Evolutionary conservation across 2,329 filamentous ascomycete species (phyloP), one percentile per base, ranked within the genome.

Genomic region (Verticillium alfalfae): DNA sequence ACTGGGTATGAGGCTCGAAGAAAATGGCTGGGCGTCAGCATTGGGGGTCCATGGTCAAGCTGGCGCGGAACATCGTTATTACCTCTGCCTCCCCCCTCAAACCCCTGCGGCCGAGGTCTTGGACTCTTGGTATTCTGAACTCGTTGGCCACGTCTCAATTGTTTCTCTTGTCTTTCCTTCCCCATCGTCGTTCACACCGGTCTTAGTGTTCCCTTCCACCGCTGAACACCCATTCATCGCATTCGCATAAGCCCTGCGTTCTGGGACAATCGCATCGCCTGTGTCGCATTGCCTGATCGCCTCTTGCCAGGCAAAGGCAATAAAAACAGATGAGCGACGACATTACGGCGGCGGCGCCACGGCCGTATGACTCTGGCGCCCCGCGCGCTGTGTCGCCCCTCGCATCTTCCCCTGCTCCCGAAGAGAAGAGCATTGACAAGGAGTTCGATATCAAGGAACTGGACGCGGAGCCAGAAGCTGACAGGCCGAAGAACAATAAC

Each of bases 401-500:
- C n/a, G 26, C n/a, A 12, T 2, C 18, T 18, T 22, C 45, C 13
- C 18, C 45, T 18, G 4, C 57, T n/a, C 31, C 26, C 22, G 38
- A 49, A 5, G 38, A 9, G 15, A 54, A 37, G 34, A n/a, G 1
- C 13, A 15, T 34, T 9, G 41, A 34, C 15, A 26, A 38, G 3
- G 56, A 49, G 1, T 56, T 26, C 15, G 57, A 38, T 9, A 57
- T 59, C 16, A 45, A 63, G 3, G 57, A 61, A 8, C 38, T 65
- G 3, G 58, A 65, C 54, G 37, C 37, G 9, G 54, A 64, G n/a
- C 34, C 49, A 59, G 64, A 63, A 15, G 63, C 62, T 22, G 57
- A 58, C 9, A 41, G 52, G 5, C 49, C 64, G n/a, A 54, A 63
- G 26, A 74, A 80, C 61, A 83, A 81, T 67, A 77, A 74, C 7